Base-by-base conservation (phyloP, 805 yeast species). In the Schizosaccharomyces octosporus region DNA sequence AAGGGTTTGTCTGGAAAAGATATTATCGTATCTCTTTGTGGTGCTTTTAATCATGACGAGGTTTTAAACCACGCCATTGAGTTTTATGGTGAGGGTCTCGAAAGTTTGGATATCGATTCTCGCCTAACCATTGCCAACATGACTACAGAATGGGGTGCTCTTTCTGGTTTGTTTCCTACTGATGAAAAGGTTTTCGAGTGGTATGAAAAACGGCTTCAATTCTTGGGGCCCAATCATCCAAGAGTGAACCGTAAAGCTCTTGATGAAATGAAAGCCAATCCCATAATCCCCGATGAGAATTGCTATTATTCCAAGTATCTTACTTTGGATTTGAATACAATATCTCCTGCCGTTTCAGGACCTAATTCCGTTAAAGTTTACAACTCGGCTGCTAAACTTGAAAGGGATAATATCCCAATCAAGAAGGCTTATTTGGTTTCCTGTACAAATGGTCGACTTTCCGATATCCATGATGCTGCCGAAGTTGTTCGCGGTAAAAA, bases 71-170 rank as follows among this genome's bases (percentile, higher is more conserved):
- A 71, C 83, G 96, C 97, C 24, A 85, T 89, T 66, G 97, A 89
- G 73, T 90, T 90, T 73, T 80, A 83, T 4, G 97, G 95, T 61
- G 90, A 84, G 62, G 87, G 86, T 59, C 75, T 88, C 48, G 74
- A 78, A 42, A 76, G 78, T 64, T 73, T 87, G 62, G 76, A 95
- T 1, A 78, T 88, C 60, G 95, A 90, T 70, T 83, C 84, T 69
- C 79, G 96, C 73, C 75, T 89, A 64, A 90, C 97, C 39, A 89
- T 89, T 66, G 97, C 97, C 61, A 89, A 89, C 69, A 86, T 87
- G 96, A 90, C 97, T 48, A 89, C 97, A 32, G 97, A 89, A 73
- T 89, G 97, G 97, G 97, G 97, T 69, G 97, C 97, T 0, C 76
- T 93, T 7, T 85, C 96, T 5, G 99, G 99, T 54, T 75, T 93